phyloP scores from a whole-genome alignment of 2,329 filamentous ascomycete genomes.

The Cryphonectria carpinicola region DNA sequence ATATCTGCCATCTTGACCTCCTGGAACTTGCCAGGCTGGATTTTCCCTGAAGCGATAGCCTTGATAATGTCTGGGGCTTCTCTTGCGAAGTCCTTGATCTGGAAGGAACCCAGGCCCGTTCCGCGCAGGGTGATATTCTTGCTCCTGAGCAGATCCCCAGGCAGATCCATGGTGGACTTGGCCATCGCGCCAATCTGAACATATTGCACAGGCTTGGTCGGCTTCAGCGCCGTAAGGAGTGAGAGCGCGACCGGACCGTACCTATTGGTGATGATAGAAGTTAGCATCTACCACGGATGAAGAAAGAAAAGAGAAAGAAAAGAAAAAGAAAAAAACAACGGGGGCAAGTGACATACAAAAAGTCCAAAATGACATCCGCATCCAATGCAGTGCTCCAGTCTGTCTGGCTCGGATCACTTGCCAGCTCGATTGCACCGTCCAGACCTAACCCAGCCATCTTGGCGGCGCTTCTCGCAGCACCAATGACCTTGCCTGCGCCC shows the following conservation, averaged over 20 bases:
- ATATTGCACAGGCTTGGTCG: conserved; percentile 52
- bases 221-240: conserved; percentile 46
- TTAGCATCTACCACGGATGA: not conserved
- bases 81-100: conserved; percentile 36
- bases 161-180: conserved; percentile 42
- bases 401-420: conserved; percentile 42
- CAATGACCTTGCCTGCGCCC: conserved; percentile 55
- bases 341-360: conserved; percentile 40
- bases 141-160: conserved; percentile 49
- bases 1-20: conserved; percentile 26
- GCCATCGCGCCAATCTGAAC: conserved; percentile 55
- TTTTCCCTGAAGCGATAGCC: conserved; percentile 38
- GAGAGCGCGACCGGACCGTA: conserved; percentile 51
- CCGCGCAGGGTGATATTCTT: conserved; percentile 54
- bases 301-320: not conserved
- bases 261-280: not conserved
- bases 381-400: conserved; percentile 50
- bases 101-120: conserved; percentile 50
- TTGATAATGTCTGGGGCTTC: conserved; percentile 38
- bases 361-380: conserved; percentile 61
- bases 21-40: conserved; percentile 41
- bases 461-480: conserved; percentile 53
- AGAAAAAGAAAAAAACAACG: no score
- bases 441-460: conserved; percentile 48
- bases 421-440: conserved; percentile 51